These are phyloP conservation scores for Hyphodiscus sp. DNA, from an alignment of 2,329 filamentous ascomycete species.

Conservation along the genomic window DNA sequence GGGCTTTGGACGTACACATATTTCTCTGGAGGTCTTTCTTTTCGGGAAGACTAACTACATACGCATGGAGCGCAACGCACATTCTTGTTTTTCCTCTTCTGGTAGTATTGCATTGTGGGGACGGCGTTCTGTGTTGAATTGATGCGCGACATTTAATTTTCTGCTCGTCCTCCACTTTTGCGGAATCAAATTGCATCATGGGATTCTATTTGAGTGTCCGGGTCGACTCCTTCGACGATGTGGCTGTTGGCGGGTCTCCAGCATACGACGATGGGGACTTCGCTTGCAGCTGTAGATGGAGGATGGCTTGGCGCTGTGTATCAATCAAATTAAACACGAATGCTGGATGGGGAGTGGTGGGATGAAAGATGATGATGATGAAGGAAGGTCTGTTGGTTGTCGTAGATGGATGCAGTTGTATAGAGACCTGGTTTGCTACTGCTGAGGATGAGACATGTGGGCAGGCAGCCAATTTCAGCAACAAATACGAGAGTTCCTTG, in stretches of 20 bases:
- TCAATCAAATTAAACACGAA: constrained; percentile 17
- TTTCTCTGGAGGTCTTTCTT: constrained; percentile 13
- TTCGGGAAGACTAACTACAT: constrained; percentile 21
- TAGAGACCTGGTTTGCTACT: constrained; percentile 17
- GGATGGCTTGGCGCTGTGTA: constrained; percentile 16
- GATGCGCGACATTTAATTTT: constrained; percentile 28
- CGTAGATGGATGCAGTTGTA: constrained; percentile 16
- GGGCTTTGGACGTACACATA: constrained; percentile 19
- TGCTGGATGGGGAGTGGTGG: background rate
- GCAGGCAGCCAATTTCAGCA: constrained; percentile 23
- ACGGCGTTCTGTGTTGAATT: constrained; percentile 21
- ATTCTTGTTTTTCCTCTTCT: constrained; percentile 22
- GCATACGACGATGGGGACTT: constrained; percentile 14
- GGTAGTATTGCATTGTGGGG: constrained; percentile 30
- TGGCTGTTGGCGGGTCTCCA: constrained; percentile 9
- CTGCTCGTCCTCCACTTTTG: constrained; percentile 6
- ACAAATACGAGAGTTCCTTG: constrained; percentile 24
- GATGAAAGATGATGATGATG: constrained; percentile 11
- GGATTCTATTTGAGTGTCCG: constrained; percentile 9
- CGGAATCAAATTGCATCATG: constrained; percentile 8
- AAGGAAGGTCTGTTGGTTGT: constrained; percentile 13
- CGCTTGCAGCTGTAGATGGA: background rate
- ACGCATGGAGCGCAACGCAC: constrained; percentile 21
- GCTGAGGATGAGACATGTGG: constrained; percentile 5
- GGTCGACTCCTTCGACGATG: background rate